A percentile compares a stretch with the other conserved stretches of the same genome.
Conservation (phyloP, 192 early-diverging fungal species). For the Obelidium mucronatum region DNA sequence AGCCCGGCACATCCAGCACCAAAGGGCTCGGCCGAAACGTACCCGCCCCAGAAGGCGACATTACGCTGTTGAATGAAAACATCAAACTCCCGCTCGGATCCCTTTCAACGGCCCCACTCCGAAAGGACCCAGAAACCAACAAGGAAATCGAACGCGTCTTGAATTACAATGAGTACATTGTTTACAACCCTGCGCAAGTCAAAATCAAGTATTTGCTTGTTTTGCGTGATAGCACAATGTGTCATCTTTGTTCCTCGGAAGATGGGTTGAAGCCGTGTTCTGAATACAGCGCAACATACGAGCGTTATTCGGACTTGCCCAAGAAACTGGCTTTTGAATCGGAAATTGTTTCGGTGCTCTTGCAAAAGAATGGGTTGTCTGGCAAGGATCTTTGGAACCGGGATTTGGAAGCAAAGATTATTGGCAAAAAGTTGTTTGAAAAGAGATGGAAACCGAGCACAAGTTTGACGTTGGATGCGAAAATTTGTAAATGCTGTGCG, state of each 20-base stretch:
- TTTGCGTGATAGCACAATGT: slow-evolving; percentile 27
- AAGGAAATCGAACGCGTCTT: slow-evolving; percentile 38
- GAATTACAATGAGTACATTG: slow-evolving; percentile 76
- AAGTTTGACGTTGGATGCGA: slow-evolving; percentile 1
- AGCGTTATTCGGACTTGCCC: not conserved
- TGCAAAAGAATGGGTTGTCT: not conserved
- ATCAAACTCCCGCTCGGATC: slow-evolving; percentile 34
- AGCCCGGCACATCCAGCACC: slow-evolving; percentile 27
- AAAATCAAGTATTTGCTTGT: slow-evolving; percentile 67
- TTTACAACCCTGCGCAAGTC: slow-evolving; percentile 73
- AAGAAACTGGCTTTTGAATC: slow-evolving; percentile 16
- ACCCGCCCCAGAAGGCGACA: slow-evolving; percentile 34
- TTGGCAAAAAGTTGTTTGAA: not conserved
- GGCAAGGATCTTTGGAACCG: slow-evolving; percentile 25
- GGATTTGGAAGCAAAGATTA: slow-evolving; percentile 15
- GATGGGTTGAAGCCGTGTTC: slow-evolving; percentile 3
- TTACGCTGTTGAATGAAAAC: slow-evolving; percentile 32
- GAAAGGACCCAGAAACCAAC: slow-evolving; percentile 9
- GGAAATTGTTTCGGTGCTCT: slow-evolving; percentile 9
- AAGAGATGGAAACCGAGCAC: slow-evolving; percentile 36
- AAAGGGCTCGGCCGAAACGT: slow-evolving; percentile 37
- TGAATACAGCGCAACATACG: slow-evolving; percentile 9
- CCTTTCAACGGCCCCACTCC: not conserved
- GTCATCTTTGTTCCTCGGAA: slow-evolving; percentile 34
- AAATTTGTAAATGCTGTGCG: slow-evolving; percentile 38